Base-by-base conservation (phyloP, 768 basidiomycete genomes). In the Fomitopsis serialis region DNA sequence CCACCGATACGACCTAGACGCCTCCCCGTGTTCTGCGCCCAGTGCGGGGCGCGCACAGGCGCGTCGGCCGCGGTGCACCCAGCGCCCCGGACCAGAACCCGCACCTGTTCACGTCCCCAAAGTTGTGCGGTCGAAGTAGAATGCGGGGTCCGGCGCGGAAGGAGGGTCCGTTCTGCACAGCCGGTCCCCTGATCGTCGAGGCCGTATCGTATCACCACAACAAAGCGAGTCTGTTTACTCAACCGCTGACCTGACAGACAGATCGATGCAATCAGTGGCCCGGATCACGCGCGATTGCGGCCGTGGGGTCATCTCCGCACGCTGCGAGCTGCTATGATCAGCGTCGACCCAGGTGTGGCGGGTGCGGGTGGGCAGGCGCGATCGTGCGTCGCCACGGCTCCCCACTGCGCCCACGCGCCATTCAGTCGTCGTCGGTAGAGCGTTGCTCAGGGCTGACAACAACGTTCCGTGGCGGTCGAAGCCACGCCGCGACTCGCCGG, bases 151-250 rank as follows among this genome's bases (percentile, higher is more conserved):
- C 8, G 37, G 37, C 7, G 15, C 6, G 37, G 15, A 40, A 15
- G 13, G 37, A 40, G 19, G 13, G 46, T 10, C 17, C 29, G 17
- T 8, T 11, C 12, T 47, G 46, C 46, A 29, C 46, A 29, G 46
- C 46, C 29, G 32, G 25, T 4, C 23, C 46, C 46, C 46, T 47
- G 46, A 47, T 47, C 46, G 46, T 47, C 46, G 46, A 47, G 46
- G 15, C 25, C 27, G 27, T 47, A 34, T 47, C 23, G 46, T 47
- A 10, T 10, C 4, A 9, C 10, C 29, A 19, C 25, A 47, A 29
- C 29, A 25, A 7, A 45, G 46, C 27, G n/a, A 34, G 46, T 19
- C 27, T 29, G 46, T 47, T 47, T 34, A 19, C 23, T 9, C 27
- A 23, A 10, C 10, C 23, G 23, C 23, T 12, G 46, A 4, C 5